Evolutionary conservation across 2,329 filamentous ascomycete genomes (phyloP).

Genomic region (Diaporthe humulicola): DNA sequence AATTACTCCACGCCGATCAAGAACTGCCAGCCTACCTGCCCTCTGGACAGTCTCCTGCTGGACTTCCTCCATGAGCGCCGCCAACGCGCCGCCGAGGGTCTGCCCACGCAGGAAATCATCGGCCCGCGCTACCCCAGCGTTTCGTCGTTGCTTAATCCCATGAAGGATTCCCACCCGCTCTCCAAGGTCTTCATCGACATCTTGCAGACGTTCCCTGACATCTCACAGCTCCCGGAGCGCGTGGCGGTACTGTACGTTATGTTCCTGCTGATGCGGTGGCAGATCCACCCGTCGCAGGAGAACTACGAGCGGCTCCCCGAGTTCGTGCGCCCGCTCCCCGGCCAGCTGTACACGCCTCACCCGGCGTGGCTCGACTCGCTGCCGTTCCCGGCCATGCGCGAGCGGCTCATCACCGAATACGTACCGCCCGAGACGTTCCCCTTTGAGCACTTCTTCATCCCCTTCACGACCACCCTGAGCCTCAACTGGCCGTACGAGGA

Average conservation of each 20-base stretch:
- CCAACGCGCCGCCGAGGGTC: slow-evolving; percentile 75
- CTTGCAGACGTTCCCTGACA: slow-evolving; percentile 83
- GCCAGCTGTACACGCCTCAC: slow-evolving; percentile 77
- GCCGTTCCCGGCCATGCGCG: slow-evolving; percentile 83
- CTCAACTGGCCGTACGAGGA: slow-evolving; percentile 89
- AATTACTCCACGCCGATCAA: slow-evolving; percentile 58
- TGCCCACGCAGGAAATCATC: slow-evolving; percentile 73
- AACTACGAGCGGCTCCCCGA: slow-evolving; percentile 84
- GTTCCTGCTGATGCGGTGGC: slow-evolving; percentile 90
- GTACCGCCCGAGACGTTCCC: slow-evolving; percentile 61
- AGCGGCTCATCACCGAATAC: slow-evolving; percentile 69
- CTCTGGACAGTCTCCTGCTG: slow-evolving; percentile 83
- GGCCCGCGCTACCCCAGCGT: slow-evolving; percentile 86
- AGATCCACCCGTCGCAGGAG: slow-evolving; percentile 81
- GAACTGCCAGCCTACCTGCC: slow-evolving; percentile 78
- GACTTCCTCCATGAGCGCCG: slow-evolving; percentile 81
- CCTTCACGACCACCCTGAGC: slow-evolving; percentile 80
- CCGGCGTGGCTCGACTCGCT: slow-evolving; percentile 87
- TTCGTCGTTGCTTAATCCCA: slow-evolving; percentile 81
- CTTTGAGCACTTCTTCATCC: slow-evolving; percentile 87
- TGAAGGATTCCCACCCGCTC: slow-evolving; percentile 78
- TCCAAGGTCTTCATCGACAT: slow-evolving; percentile 91
- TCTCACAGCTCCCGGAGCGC: slow-evolving; percentile 83
- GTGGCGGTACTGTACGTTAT: slow-evolving; percentile 87
- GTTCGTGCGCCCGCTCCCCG: slow-evolving; percentile 76